phyloP scores from a whole-genome alignment of 306 rosid species.

The Betula pendula region DNA sequence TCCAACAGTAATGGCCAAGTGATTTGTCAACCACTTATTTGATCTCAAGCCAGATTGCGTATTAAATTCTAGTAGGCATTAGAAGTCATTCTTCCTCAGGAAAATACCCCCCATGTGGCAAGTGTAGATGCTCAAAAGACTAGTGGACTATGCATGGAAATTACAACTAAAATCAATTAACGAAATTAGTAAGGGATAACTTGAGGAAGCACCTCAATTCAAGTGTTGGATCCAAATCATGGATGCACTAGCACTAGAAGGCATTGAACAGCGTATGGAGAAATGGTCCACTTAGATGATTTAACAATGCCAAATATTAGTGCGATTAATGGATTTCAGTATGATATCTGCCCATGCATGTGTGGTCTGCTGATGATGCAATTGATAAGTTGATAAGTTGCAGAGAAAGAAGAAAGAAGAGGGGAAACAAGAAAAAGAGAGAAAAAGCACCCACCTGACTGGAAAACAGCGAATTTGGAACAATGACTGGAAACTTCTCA shows the following conservation, averaged over 20 bases:
- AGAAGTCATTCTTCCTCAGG: not conserved
- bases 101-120: not conserved
- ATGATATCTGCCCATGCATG: not conserved
- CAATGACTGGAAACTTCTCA: conserved; percentile 86
- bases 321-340: not conserved
- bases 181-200: not conserved
- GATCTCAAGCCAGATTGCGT: not conserved
- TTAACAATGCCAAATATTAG: conserved; percentile 10
- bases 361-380: not conserved
- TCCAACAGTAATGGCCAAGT: not conserved
- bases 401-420: conserved; percentile 9
- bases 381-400: not conserved
- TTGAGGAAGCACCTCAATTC: not conserved
- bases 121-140: not conserved
- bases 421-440: not conserved
- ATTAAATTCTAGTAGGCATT: not conserved
- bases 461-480: conserved; percentile 85
- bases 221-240: not conserved
- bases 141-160: not conserved
- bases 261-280: not conserved
- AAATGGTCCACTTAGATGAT: not conserved
- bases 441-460: conserved; percentile 58
- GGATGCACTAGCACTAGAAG: not conserved
- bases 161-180: not conserved
- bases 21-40: not conserved